A percentile compares a stretch with the other conserved stretches of the same genome.
Conservation (phyloP, 2,329 filamentous ascomycete genomes). For the Diaporthe longicolla region DNA sequence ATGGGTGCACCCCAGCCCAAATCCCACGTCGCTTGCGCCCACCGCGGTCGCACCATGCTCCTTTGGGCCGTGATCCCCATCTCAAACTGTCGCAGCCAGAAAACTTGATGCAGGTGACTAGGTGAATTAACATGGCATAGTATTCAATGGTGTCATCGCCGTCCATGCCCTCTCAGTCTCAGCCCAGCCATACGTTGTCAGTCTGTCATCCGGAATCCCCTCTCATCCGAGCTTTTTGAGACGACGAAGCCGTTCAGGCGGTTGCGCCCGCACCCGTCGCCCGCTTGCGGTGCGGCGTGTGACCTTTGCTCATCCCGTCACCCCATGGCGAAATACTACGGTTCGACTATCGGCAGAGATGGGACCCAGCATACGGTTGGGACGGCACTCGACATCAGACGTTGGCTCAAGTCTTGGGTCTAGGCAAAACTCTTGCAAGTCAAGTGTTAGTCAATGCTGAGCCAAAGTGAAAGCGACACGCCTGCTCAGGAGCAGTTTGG, state of each 20-base stretch:
- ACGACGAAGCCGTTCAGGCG: slow-evolving; percentile 28
- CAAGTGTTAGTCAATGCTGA: not conserved
- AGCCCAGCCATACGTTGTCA: slow-evolving; percentile 9
- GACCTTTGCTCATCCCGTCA: slow-evolving; percentile 4
- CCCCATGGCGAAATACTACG: not conserved
- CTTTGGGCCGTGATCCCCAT: slow-evolving; percentile 43
- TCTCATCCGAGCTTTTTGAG: slow-evolving; percentile 35
- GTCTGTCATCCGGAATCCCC: slow-evolving; percentile 28
- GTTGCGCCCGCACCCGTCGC: slow-evolving; percentile 17
- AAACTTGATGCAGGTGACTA: slow-evolving; percentile 44
- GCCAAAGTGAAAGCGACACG: too few species aligned
- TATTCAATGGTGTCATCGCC: slow-evolving; percentile 35
- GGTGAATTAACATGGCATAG: slow-evolving; percentile 44
- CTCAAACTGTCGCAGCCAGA: slow-evolving; percentile 46
- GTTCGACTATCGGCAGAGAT: not conserved
- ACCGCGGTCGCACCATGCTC: slow-evolving; percentile 23
- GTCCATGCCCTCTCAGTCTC: slow-evolving; percentile 10
- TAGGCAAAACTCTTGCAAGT: not conserved
- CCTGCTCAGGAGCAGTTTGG: not conserved
- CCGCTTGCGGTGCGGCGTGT: not conserved
- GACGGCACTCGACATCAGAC: slow-evolving; percentile 19
- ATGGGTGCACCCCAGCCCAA: not conserved
- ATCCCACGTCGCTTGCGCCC: slow-evolving; percentile 6
- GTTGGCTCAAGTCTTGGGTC: not conserved
- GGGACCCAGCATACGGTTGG: not conserved